phyloP scores from a whole-genome alignment of 202 grass and related monocot genomes.

The Bolboschoenoplectus hybrid region DNA sequence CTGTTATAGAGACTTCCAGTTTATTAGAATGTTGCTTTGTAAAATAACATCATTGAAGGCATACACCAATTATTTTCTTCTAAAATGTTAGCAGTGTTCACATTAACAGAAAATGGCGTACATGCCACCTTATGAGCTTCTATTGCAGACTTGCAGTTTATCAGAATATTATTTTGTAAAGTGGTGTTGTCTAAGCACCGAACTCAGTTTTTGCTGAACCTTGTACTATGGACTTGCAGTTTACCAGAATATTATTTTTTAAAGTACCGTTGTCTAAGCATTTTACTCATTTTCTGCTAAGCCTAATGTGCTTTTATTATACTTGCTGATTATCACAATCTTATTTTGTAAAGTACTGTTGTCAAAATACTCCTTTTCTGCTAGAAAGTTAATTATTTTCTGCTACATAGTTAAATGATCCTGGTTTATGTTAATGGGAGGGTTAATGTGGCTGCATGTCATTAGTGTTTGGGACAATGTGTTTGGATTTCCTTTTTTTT shows the following conservation, averaged over 20 bases:
- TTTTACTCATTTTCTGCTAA: not conserved
- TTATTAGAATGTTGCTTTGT: not conserved
- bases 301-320: not conserved
- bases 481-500: not conserved
- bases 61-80: not conserved
- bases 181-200: not conserved
- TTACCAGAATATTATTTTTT: not conserved
- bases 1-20: not conserved
- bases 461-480: not conserved
- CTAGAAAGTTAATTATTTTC: not conserved
- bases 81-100: not conserved
- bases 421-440: not conserved
- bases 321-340: not conserved
- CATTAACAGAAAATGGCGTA: not conserved
- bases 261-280: not conserved
- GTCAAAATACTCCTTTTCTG: not conserved
- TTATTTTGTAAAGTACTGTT: not conserved
- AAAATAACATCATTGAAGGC: not conserved
- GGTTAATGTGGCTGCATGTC: not conserved
- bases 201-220: not conserved
- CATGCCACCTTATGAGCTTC: not conserved
- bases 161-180: conserved; percentile 12
- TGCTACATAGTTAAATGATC: no score
- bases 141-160: not conserved
- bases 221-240: not conserved